Evolutionary conservation across 345 rosid genomes (phyloP).

Genomic region (Pseudoturritis turrita): DNA sequence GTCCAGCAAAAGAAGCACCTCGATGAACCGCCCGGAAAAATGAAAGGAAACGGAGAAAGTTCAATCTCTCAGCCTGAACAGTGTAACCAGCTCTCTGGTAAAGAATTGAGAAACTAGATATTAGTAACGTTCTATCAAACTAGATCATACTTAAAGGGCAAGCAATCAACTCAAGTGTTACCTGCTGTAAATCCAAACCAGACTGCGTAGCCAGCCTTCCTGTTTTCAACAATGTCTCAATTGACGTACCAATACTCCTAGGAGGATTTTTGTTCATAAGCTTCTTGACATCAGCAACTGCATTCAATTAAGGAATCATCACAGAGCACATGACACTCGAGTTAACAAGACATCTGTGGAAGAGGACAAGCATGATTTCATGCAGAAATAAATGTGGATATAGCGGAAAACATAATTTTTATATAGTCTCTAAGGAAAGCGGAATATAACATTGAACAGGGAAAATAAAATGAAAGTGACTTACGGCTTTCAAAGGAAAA

Average conservation of each 20-base stretch:
- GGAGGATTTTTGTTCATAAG: constrained; percentile 52
- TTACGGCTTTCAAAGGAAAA: constrained; percentile 61
- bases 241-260: constrained; percentile 44
- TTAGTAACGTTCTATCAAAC: constrained; percentile 9
- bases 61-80: constrained; percentile 97
- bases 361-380: too few relatives aligned
- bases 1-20: constrained; percentile 95
- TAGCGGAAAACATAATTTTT: neutral
- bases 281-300: constrained; percentile 72
- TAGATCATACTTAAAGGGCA: neutral
- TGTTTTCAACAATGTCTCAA: constrained; percentile 72
- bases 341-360: too few relatives aligned
- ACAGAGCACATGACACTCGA: neutral
- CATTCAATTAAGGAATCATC: constrained; percentile 19
- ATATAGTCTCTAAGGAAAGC: neutral
- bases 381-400: neutral
- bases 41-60: constrained; percentile 83
- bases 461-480: constrained; percentile 18
- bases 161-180: constrained; percentile 16
- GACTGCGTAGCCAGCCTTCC: constrained; percentile 72
- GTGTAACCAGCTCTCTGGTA: constrained; percentile 87
- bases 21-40: constrained; percentile 96
- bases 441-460: neutral
- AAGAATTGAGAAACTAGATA: neutral
- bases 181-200: constrained; percentile 94